Percentiles rank a stretch among this genome's conserved stretches.
These are phyloP conservation scores for Leccinum subgranulosum DNA, from an alignment of 768 basidiomycete species.

Conservation along the genomic window DNA sequence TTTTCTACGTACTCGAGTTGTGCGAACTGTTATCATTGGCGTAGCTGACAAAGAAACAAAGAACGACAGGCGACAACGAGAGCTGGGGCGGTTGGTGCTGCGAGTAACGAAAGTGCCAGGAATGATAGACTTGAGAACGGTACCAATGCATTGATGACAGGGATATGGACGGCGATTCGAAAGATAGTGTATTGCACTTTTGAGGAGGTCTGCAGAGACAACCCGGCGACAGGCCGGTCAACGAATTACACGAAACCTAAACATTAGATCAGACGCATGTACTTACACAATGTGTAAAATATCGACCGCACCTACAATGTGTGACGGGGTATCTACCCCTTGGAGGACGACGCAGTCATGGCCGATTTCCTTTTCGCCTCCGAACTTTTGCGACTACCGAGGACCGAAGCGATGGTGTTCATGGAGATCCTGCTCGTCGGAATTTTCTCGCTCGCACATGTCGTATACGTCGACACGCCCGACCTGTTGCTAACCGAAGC, in stretches of 20 bases:
- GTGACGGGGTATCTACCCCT: slow-evolving; percentile 9
- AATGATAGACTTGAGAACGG: slow-evolving; percentile 3
- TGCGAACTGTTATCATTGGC: neutral
- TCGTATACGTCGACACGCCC: slow-evolving; percentile 26
- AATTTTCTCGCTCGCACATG: slow-evolving; percentile 25
- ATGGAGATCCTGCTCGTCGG: slow-evolving; percentile 26
- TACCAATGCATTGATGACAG: neutral
- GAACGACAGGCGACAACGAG: slow-evolving; percentile 6
- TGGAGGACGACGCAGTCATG: slow-evolving; percentile 26
- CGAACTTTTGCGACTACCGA: slow-evolving; percentile 28
- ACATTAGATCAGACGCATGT: slow-evolving; percentile 5
- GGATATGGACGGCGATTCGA: neutral
- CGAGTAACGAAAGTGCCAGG: slow-evolving; percentile 3
- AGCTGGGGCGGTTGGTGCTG: slow-evolving; percentile 3
- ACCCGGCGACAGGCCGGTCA: neutral
- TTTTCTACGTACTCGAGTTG: slow-evolving; percentile 9
- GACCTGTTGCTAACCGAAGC: slow-evolving; percentile 26
- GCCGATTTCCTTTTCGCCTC: slow-evolving; percentile 26
- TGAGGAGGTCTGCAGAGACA: neutral
- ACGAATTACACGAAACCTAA: neutral
- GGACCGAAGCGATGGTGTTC: slow-evolving; percentile 23
- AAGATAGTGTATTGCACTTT: neutral
- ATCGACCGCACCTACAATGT: neutral
- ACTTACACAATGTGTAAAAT: too few relatives aligned
- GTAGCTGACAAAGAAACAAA: slow-evolving; percentile 1